Conservation (phyloP, 2,329 filamentous ascomycete genomes). For the Fusarium pseudocircinatum region DNA sequence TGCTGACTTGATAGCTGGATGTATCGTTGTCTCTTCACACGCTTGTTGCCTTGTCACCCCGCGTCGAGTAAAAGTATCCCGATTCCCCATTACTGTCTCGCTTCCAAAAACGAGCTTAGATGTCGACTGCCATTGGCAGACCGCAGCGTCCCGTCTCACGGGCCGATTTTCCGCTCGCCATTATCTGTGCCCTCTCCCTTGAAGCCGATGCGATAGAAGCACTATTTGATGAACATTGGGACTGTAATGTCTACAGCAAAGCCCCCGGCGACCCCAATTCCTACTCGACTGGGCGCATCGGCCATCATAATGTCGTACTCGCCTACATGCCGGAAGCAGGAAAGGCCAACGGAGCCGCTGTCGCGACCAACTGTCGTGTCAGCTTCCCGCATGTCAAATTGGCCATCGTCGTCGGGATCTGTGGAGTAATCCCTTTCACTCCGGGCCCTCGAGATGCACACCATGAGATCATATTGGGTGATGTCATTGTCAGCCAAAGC, state of each 20-base stretch:
- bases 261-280: conserved; percentile 40
- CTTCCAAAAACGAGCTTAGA: not conserved
- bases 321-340: conserved; percentile 43
- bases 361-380: conserved; percentile 40
- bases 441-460: not conserved
- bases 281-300: conserved; percentile 44
- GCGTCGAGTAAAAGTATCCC: not conserved
- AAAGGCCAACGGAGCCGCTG: conserved; percentile 40
- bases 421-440: conserved; percentile 47
- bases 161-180: conserved; percentile 12
- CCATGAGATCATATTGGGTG: not conserved
- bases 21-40: not conserved
- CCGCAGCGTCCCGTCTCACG: not conserved
- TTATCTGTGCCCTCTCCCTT: conserved; percentile 42
- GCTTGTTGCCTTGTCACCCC: too few species aligned
- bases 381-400: conserved; percentile 49
- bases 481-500: not conserved
- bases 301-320: conserved; percentile 43
- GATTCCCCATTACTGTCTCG: not conserved
- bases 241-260: conserved; percentile 25
- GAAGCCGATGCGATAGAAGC: conserved; percentile 40
- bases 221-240: conserved; percentile 27
- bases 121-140: not conserved
- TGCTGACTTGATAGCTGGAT: not conserved
- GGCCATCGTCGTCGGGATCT: conserved; percentile 51